phyloP scores from a whole-genome alignment of 2,329 filamentous ascomycete genomes.

The Xylariomycetidae sp. region DNA sequence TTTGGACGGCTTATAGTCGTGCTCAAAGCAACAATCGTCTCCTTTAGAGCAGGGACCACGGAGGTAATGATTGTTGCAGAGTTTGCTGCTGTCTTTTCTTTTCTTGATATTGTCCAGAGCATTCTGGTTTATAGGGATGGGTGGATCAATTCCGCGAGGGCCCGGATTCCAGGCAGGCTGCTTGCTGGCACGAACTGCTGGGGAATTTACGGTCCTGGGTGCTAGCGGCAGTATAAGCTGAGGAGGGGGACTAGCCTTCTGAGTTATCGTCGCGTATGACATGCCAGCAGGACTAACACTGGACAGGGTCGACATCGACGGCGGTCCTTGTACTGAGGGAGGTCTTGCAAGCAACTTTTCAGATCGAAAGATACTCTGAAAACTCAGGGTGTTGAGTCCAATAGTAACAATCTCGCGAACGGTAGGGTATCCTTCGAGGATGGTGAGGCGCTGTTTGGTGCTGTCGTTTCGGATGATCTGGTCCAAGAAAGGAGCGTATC shows the following conservation, averaged over 20 bases:
- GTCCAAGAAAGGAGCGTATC: slow-evolving; percentile 56
- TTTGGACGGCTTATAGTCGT: slow-evolving; percentile 46
- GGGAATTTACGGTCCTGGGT: slow-evolving; percentile 22
- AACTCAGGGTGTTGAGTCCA: slow-evolving; percentile 40
- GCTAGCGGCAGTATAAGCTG: slow-evolving; percentile 38
- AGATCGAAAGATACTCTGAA: slow-evolving; percentile 48
- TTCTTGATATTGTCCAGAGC: slow-evolving; percentile 53
- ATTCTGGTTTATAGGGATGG: slow-evolving; percentile 40
- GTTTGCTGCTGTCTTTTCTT: slow-evolving; percentile 48
- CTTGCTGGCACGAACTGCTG: slow-evolving; percentile 17
- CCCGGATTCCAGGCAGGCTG: slow-evolving; percentile 47
- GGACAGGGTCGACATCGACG: slow-evolving; percentile 20
- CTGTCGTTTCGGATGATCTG: slow-evolving; percentile 44
- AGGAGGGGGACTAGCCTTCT: slow-evolving; percentile 38
- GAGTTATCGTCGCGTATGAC: slow-evolving; percentile 39
- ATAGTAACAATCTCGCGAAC: slow-evolving; percentile 46
- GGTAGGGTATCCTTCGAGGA: slow-evolving; percentile 50
- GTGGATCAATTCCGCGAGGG: slow-evolving; percentile 49
- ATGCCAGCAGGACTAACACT: slow-evolving; percentile 15
- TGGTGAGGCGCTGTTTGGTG: slow-evolving; percentile 40
- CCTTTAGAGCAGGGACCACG: slow-evolving; percentile 52
- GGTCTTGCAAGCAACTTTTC: slow-evolving; percentile 44
- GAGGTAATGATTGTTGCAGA: slow-evolving; percentile 60
- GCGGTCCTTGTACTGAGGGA: slow-evolving; percentile 13
- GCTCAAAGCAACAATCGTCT: slow-evolving; percentile 52